Evolutionary conservation across 2,329 filamentous ascomycete species (phyloP).

Genomic region (Capronia coronata): DNA sequence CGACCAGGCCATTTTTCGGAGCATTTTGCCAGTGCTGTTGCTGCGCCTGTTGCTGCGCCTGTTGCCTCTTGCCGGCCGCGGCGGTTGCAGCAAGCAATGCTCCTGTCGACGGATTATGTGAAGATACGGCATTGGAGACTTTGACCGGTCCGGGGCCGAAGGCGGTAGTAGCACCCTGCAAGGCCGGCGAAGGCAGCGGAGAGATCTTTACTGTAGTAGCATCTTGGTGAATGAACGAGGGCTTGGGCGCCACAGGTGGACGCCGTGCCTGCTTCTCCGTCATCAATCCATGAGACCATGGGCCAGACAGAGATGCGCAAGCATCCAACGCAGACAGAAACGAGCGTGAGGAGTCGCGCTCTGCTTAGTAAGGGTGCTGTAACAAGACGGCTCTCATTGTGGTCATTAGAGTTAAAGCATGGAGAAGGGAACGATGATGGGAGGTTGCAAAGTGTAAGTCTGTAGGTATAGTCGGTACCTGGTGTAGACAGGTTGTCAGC

Average conservation of each 20-base stretch:
- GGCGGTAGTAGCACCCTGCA: constrained; percentile 25
- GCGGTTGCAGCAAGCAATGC: constrained; percentile 21
- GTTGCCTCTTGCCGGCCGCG: constrained; percentile 18
- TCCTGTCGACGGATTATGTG: constrained; percentile 23
- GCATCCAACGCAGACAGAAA: constrained; percentile 11
- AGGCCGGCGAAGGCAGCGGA: constrained; percentile 19
- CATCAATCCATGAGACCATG: constrained; percentile 26
- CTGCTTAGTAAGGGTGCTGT: constrained; percentile 13
- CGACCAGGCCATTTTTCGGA: not conserved
- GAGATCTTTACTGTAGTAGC: constrained; percentile 11
- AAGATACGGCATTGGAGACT: constrained; percentile 6
- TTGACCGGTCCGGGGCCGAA: constrained; percentile 21
- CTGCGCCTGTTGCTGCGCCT: constrained; percentile 3
- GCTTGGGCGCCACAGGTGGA: constrained; percentile 28
- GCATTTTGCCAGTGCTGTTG: not conserved
- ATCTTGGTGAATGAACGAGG: constrained; percentile 22
- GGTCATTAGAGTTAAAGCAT: not conserved
- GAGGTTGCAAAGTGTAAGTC: not conserved
- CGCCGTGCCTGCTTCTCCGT: constrained; percentile 26
- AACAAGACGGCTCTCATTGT: constrained; percentile 3
- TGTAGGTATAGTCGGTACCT: no score
- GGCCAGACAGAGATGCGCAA: constrained; percentile 12
- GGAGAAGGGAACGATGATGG: not conserved
- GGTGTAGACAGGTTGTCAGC: not conserved
- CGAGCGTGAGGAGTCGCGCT: constrained; percentile 5